Conservation (phyloP, 164 flowering plant species). For the Nymphaea colorata region DNA sequence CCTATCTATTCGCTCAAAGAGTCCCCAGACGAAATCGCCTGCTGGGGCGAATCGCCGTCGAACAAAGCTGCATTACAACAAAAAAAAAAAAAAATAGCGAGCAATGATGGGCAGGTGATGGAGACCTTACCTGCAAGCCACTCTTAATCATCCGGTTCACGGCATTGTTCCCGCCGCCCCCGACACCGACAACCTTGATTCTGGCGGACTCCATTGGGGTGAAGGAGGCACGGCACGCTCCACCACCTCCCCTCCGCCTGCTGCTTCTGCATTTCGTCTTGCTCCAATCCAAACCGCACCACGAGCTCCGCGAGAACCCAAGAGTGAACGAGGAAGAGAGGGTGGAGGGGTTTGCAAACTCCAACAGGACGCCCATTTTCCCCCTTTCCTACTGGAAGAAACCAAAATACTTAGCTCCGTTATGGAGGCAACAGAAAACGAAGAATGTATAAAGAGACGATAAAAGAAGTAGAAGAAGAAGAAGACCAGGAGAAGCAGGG, state of each 20-base stretch:
- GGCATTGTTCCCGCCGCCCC: constrained; percentile 99
- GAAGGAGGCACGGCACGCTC: constrained; percentile 20
- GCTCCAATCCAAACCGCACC: not conserved
- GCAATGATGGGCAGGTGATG: not conserved
- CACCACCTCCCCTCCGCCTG: constrained; percentile 2
- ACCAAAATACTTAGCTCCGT: no score
- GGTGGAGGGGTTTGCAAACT: not conserved
- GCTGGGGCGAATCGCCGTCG: no score
- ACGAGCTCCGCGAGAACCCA: not conserved
- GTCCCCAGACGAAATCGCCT: no score
- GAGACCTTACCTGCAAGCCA: constrained; percentile 57
- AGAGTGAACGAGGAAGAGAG: not conserved
- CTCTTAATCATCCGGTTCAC: constrained; percentile 95
- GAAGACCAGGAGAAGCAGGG: no score
- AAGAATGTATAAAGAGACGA: no score
- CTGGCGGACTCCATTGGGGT: constrained; percentile 61
- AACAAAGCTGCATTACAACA: not conserved
- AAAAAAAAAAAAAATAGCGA: not conserved
- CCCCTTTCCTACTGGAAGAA: not conserved
- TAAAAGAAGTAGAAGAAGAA: no score
- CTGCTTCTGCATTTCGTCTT: constrained; percentile 1
- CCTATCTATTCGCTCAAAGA: no score
- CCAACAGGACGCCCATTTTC: not conserved
- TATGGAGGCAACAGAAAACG: no score
- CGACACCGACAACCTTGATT: constrained; percentile 96